These are phyloP conservation scores for Pseudozyma tsukubaensis DNA, from an alignment of 1,284 basidiomycete genomes.

Conservation along the genomic window DNA sequence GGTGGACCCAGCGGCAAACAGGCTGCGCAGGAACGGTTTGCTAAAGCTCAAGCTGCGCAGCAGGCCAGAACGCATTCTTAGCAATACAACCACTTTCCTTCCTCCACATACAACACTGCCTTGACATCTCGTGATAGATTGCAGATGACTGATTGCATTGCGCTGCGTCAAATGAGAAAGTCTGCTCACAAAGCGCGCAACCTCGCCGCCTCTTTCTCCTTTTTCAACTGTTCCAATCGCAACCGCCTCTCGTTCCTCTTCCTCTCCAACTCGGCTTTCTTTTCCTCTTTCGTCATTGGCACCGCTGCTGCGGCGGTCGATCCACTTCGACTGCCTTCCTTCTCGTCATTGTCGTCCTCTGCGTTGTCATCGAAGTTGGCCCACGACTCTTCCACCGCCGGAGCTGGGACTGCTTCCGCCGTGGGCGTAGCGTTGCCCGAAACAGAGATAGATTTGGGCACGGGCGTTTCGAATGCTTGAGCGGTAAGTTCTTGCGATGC, in stretches of 20 bases:
- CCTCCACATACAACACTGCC: not conserved
- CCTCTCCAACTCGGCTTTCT: conserved; percentile 55
- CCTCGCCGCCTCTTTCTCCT: conserved; percentile 47
- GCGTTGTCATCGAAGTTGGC: conserved; percentile 35
- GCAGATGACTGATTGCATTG: no score
- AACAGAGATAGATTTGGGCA: conserved; percentile 14
- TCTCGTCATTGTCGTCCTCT: conserved; percentile 13
- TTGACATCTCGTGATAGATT: not conserved
- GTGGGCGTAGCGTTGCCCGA: conserved; percentile 1
- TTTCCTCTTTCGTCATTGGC: conserved; percentile 57
- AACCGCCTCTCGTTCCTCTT: conserved; percentile 53
- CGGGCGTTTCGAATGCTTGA: conserved; percentile 28
- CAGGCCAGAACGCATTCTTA: not conserved
- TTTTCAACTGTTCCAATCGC: conserved; percentile 52
- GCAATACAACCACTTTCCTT: not conserved
- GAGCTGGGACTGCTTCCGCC: not conserved
- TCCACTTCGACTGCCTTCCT: conserved; percentile 4
- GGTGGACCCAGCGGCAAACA: conserved; percentile 47
- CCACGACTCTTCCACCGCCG: conserved; percentile 27
- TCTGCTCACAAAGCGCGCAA: conserved; percentile 20
- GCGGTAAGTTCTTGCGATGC: conserved; percentile 43
- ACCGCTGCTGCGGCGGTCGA: conserved; percentile 20
- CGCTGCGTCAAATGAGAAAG: not conserved
- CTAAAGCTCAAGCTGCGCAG: conserved; percentile 9
- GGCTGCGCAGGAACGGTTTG: conserved; percentile 28